A percentile compares a stretch with the other conserved stretches of the same genome.
Conservation (phyloP, 495 filamentous ascomycete genomes). For the Collariella sp. region DNA sequence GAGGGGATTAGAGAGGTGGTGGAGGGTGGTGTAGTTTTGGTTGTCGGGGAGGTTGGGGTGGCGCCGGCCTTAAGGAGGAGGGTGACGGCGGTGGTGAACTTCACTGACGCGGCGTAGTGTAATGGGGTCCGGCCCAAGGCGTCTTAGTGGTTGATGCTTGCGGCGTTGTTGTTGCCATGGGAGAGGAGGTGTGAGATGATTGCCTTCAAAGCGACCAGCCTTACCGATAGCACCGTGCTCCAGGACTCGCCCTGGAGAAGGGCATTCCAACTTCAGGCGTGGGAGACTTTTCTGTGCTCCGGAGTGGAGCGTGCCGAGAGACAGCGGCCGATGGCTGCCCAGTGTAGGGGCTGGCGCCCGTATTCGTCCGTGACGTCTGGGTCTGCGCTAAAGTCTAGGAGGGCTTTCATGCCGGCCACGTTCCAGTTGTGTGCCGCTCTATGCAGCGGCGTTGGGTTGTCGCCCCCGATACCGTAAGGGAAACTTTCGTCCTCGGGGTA, state of each 20-base stretch:
- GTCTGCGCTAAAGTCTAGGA: background rate
- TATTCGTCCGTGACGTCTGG: constrained; percentile 2
- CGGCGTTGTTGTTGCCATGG: background rate
- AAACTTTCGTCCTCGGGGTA: background rate
- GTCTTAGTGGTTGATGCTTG: background rate
- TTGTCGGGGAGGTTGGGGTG: background rate
- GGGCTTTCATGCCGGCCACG: background rate
- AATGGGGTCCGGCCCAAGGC: background rate
- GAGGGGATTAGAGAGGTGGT: background rate
- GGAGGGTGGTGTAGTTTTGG: background rate
- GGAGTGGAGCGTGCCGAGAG: background rate
- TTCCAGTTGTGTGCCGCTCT: background rate
- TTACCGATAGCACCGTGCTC: background rate
- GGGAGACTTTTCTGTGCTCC: background rate
- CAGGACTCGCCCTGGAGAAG: background rate
- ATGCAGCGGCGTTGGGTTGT: background rate
- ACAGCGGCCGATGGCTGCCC: background rate
- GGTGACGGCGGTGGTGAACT: background rate
- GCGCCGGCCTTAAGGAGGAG: background rate
- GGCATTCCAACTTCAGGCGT: background rate
- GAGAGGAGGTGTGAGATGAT: background rate
- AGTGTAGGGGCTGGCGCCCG: background rate
- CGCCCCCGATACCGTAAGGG: background rate
- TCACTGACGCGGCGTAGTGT: background rate
- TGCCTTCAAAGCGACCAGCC: background rate